These are phyloP conservation scores for Lentinus brumalis DNA, from an alignment of 768 basidiomycete genomes.

Conservation along the genomic window DNA sequence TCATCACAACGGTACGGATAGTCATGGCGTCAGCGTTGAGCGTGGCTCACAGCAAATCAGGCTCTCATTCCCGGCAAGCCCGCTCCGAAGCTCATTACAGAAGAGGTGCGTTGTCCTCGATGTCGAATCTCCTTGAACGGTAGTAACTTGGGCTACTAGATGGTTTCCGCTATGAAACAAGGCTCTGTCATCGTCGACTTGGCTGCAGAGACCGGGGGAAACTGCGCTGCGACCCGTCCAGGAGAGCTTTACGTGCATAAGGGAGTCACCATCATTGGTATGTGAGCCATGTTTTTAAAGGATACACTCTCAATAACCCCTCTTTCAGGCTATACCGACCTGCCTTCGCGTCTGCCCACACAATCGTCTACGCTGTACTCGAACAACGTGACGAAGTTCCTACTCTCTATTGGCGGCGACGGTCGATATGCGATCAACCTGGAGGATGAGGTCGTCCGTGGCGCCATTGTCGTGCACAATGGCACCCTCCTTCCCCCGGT, in stretches of 20 bases:
- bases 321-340: constrained; percentile 71
- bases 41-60: constrained; percentile 33
- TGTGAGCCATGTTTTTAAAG: not conserved
- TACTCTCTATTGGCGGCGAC: constrained; percentile 71
- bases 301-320: not conserved
- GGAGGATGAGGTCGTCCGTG: constrained; percentile 82
- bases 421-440: constrained; percentile 68
- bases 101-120: constrained; percentile 43
- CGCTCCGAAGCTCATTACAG: constrained; percentile 82
- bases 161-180: constrained; percentile 91
- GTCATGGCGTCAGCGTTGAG: not conserved
- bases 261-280: constrained; percentile 85
- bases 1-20: constrained; percentile 70
- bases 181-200: constrained; percentile 88
- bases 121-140: not conserved
- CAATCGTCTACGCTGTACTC: constrained; percentile 90
- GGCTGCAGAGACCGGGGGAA: constrained; percentile 89
- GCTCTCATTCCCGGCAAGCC: constrained; percentile 86
- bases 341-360: constrained; percentile 86
- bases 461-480: constrained; percentile 72
- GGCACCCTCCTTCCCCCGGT: constrained; percentile 66
- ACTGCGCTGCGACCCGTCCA: constrained; percentile 80
- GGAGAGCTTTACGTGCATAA: constrained; percentile 68
- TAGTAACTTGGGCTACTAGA: constrained; percentile 34
- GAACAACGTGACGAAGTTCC: constrained; percentile 89